Percentiles rank a stretch among this genome's conserved stretches.
phyloP scores from a whole-genome alignment of 192 early-diverging fungal species.

The Paraglomus occultum region DNA sequence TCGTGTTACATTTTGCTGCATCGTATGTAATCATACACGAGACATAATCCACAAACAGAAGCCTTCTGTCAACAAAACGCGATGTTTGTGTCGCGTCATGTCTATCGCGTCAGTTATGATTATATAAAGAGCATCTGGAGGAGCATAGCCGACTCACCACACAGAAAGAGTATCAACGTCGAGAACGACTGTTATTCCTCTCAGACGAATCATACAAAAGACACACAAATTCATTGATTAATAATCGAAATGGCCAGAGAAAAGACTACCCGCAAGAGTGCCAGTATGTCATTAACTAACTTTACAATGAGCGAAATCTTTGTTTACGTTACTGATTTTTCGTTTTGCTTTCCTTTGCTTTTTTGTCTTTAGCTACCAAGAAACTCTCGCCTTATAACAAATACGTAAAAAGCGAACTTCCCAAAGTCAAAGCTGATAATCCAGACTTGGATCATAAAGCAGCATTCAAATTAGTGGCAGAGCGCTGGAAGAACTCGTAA shows the following conservation, averaged over 20 bases:
- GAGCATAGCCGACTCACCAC: too few species aligned
- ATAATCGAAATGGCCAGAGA: constrained; percentile 43
- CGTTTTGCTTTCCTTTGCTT: neutral
- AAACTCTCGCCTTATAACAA: constrained; percentile 60
- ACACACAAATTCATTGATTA: constrained; percentile 11
- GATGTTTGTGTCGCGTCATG: too few species aligned
- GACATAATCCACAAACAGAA: too few species aligned
- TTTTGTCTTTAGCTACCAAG: neutral
- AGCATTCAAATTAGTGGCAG: constrained; percentile 64
- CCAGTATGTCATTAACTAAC: neutral
- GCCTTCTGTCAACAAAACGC: too few species aligned
- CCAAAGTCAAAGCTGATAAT: constrained; percentile 61
- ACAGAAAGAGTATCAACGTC: too few species aligned
- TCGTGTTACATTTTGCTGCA: too few species aligned
- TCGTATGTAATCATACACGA: too few species aligned
- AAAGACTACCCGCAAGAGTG: constrained; percentile 43
- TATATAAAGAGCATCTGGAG: too few species aligned
- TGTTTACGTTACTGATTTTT: neutral
- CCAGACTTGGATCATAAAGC: constrained; percentile 61
- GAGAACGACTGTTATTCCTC: too few species aligned
- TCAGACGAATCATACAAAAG: neutral
- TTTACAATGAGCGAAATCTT: neutral
- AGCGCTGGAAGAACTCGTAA: constrained; percentile 52
- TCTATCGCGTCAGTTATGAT: too few species aligned
- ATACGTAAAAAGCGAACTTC: constrained; percentile 68